Conservation (phyloP, 768 basidiomycete species). For the Pleurotus tuber-regium region DNA sequence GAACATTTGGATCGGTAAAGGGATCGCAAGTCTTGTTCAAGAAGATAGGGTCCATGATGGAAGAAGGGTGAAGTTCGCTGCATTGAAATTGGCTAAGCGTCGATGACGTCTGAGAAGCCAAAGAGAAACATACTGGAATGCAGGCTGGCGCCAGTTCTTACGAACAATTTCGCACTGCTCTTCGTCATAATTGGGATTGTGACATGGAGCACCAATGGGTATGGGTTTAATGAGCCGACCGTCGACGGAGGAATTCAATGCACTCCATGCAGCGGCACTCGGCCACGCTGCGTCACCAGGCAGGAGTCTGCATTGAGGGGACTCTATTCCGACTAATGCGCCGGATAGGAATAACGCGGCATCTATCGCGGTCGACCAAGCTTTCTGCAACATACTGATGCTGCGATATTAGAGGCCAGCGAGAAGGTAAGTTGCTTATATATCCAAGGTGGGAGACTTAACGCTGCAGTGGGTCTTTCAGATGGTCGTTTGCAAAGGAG, state of each 20-base stretch:
- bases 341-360: background rate
- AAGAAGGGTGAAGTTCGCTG: slow-evolving; percentile 13
- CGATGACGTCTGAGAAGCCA: background rate
- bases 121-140: background rate
- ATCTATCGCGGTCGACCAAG: background rate
- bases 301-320: background rate
- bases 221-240: slow-evolving; percentile 6
- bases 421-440: too few species aligned
- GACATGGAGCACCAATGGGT: slow-evolving; percentile 1
- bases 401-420: too few species aligned
- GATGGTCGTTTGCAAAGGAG: too few species aligned
- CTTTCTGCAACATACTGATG: slow-evolving; percentile 1
- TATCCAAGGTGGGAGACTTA: too few species aligned
- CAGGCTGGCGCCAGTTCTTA: slow-evolving; percentile 1
- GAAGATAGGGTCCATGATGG: slow-evolving; percentile 19
- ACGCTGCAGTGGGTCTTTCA: too few species aligned
- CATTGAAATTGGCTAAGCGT: background rate
- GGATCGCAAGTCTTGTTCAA: slow-evolving; percentile 21
- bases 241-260: background rate
- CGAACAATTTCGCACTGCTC: background rate
- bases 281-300: background rate
- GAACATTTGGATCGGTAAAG: slow-evolving; percentile 11
- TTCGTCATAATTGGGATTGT: slow-evolving; percentile 2
- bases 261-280: background rate
- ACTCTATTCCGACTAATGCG: background rate